Base-by-base conservation (phyloP, 2,329 filamentous ascomycete genomes). In the Colletotrichum sp. region DNA sequence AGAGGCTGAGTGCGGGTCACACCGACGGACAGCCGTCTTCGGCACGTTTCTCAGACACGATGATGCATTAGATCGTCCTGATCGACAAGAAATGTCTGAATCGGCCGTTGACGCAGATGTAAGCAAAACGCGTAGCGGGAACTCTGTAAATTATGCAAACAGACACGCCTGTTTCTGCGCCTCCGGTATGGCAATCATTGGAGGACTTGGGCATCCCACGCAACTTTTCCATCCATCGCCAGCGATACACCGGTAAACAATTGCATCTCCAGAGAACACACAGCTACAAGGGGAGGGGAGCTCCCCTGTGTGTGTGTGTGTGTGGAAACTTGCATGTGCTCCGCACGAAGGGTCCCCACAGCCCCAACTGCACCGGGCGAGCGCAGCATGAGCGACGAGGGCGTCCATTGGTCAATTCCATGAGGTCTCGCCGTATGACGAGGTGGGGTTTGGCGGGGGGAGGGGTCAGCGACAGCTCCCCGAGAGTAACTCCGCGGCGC, bases 401-500 rank as follows among this genome's bases (percentile, higher is more conserved):
- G 59, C 24, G 39, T 49, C 63, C 15, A 76, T 76, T 73, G 73
- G 73, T 32, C 69, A 76, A 76, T 76, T 24, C 69, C 57, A 18
- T 21, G 16, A 63, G 16, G 39, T 71, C 36, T 67, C 39, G 30
- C 69, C 64, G 36, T 30, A 28, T 69, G 69, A 76, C 69, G 73
- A 68, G 63, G 69, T 68, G 69, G 69, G 55, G 69, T 39, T 57
- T 71, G 68, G 68, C 62, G 68, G 68, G 67, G 67, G 24, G 36
- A 64, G 32, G 21, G 28, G 26, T 15, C 34, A 64, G n/a, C 34
- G 16, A 24, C 44, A 55, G 63, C 24, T 26, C 26, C 49, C 64
- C 64, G 64, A 67, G 64, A 67, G 49, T 55, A 66, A 65, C 72
- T 60, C 72, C 72, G 60, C 72, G 67, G 69, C 68, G 73, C 73